Evolutionary conservation across 371 early-diverging fungal genomes (phyloP), one percentile per base, ranked within the genome.

Genomic region (Mortierella sp.): DNA sequence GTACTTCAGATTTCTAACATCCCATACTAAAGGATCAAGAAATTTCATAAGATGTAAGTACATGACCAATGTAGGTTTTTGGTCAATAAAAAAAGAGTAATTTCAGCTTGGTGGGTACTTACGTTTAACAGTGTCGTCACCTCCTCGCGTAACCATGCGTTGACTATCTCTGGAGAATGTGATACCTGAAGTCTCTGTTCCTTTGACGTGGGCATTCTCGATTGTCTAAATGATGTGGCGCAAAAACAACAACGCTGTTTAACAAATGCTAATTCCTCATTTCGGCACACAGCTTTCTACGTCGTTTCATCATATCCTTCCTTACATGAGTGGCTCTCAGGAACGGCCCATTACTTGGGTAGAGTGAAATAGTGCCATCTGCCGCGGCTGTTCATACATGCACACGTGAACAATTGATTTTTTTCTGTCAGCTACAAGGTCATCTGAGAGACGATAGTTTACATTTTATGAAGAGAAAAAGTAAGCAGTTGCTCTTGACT

Each of bases 101-200:
- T 36, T 36, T 6, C 36, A 36, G 36, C 36, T 36, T 58, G 33
- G n/a, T 40, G 11, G 13, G 10, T 15, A 58, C 86, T 53, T 86
- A 91, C 92, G 74, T 88, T 97, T 97, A 33, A 97, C 93, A 2
- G 95, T 92, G 63, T 94, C 94, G 73, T 96, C 96, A 22, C 93
- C 92, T 41, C 95, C 93, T 52, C 97, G 87, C 2, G 95, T 92
- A 0, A 94, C 89, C 60, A 97, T 65, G 3, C 88, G 86, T 28
- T 76, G 83, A 28, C 90, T 88, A 65, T 93, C 89, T 28, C 88
- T 82, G 1, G 96, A 91, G 70, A 96, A 93, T 19, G 87, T 69
- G 4, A 95, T 80, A 19, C 87, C 89, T 1, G 94, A 91, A 0
- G 93, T 94, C 22, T 94, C 93, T 2, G 92, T 87, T 15, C 89